These are phyloP conservation scores for Pseudoturritis turrita DNA, from an alignment of 345 rosid genomes.

Conservation along the genomic window DNA sequence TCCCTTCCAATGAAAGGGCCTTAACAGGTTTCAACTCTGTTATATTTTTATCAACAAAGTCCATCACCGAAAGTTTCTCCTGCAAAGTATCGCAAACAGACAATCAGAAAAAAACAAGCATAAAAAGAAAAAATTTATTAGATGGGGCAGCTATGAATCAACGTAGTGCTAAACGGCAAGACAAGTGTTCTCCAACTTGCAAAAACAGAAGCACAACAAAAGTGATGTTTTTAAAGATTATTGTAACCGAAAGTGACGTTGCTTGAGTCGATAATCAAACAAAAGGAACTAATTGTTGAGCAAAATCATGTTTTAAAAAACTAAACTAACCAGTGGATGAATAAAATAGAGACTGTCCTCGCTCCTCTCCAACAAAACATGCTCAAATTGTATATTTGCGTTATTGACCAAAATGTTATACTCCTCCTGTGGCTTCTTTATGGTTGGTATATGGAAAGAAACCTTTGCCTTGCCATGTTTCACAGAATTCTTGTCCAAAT, in stretches of 20 bases:
- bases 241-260: too few species aligned
- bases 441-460: slow-evolving; percentile 63
- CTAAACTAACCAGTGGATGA: slow-evolving; percentile 76
- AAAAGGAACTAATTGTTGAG: background rate
- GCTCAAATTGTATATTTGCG: slow-evolving; percentile 61
- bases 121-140: background rate
- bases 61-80: slow-evolving; percentile 71
- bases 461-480: slow-evolving; percentile 47
- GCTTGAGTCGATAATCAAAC: background rate
- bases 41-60: slow-evolving; percentile 56
- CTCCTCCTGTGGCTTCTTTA: slow-evolving; percentile 75
- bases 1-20: slow-evolving; percentile 49
- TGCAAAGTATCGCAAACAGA: slow-evolving; percentile 22
- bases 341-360: slow-evolving; percentile 55
- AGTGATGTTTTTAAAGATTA: too few species aligned
- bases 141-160: background rate
- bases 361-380: slow-evolving; percentile 70
- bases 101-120: background rate
- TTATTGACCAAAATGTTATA: slow-evolving; percentile 63
- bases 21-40: slow-evolving; percentile 38
- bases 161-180: background rate
- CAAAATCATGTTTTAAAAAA: background rate
- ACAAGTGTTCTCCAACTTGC: background rate
- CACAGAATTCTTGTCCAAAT: slow-evolving; percentile 29
- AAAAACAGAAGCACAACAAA: background rate